Evolutionary conservation across 805 yeast species (phyloP).

Genomic region (Kodamaea restingae): DNA sequence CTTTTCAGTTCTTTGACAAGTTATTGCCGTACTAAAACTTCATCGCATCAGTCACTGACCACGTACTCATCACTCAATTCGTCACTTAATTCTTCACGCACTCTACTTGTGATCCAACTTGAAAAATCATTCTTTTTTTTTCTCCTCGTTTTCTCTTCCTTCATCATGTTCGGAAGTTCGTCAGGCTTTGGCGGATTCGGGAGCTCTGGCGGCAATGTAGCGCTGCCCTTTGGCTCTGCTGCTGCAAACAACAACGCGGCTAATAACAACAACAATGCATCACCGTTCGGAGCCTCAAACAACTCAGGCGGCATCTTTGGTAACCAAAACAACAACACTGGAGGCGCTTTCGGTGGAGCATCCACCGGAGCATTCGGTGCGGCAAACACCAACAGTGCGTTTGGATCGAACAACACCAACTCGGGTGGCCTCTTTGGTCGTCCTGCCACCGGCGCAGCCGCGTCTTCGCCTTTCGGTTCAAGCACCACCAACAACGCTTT

Average conservation of each 20-base stretch:
- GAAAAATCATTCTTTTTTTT: no score
- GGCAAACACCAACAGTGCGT: constrained; percentile 4
- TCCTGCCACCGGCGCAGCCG: constrained; percentile 11
- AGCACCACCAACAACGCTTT: constrained; percentile 23
- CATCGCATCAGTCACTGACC: no score
- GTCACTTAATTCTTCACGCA: not conserved
- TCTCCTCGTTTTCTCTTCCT: not conserved
- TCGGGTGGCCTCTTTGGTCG: constrained; percentile 10
- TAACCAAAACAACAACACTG: constrained; percentile 11
- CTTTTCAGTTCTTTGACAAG: no score
- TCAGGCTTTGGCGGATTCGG: constrained; percentile 51
- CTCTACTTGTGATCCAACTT: no score
- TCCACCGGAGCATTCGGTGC: constrained; percentile 11
- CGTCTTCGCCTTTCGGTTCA: constrained; percentile 28
- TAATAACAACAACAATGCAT: constrained; percentile 11
- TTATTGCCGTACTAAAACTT: no score
- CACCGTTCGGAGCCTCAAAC: constrained; percentile 29
- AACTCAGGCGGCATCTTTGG: constrained; percentile 16
- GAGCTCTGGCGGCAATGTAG: not conserved
- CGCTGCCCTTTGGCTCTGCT: constrained; percentile 1
- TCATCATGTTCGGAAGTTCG: constrained; percentile 43
- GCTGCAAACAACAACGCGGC: constrained; percentile 4
- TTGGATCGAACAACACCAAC: constrained; percentile 8
- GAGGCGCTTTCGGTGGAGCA: constrained; percentile 26
- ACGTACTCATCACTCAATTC: not conserved